Evolutionary conservation across 352 stramenopile species (phyloP).

Genomic region (Phytophthora citrophthora): DNA sequence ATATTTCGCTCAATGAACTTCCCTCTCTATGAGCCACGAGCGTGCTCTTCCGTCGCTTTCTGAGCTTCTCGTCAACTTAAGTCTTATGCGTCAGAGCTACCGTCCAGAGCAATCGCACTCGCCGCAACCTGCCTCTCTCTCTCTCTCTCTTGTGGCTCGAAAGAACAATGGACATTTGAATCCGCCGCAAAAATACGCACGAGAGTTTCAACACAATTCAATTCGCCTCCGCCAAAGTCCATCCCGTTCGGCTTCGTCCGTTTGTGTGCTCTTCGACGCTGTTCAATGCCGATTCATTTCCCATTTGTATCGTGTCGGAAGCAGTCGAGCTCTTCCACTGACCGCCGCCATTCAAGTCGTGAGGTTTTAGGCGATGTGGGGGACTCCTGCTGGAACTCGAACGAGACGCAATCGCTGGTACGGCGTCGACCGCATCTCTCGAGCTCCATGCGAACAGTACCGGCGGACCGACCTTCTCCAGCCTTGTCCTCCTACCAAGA

Average conservation of each 20-base stretch:
- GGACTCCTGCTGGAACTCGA: conserved; percentile 21
- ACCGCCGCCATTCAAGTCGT: neutral
- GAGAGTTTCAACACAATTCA: conserved; percentile 19
- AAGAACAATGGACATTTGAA: neutral
- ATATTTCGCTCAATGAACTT: conserved; percentile 12
- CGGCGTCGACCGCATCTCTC: conserved; percentile 21
- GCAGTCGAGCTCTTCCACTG: neutral
- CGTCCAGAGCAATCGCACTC: conserved; percentile 21
- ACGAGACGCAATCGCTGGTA: neutral
- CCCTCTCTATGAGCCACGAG: conserved; percentile 10
- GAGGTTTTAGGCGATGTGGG: conserved; percentile 14
- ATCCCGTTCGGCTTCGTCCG: conserved; percentile 2
- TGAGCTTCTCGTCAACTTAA: neutral
- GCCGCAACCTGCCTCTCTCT: neutral
- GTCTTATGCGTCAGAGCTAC: neutral
- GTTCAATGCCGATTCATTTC: conserved; percentile 36
- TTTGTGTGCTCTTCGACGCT: neutral
- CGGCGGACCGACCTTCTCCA: conserved; percentile 25
- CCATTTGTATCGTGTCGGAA: conserved; percentile 25
- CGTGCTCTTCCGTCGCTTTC: conserved; percentile 22
- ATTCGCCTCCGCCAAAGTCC: conserved; percentile 23
- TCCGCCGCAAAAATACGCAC: conserved; percentile 24
- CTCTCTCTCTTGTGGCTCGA: neutral
- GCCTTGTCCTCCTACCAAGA: conserved; percentile 10
- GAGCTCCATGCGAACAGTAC: conserved; percentile 30